Conservation (phyloP, 2,329 filamentous ascomycete genomes). For the Pseudopithomyces chartarum region DNA sequence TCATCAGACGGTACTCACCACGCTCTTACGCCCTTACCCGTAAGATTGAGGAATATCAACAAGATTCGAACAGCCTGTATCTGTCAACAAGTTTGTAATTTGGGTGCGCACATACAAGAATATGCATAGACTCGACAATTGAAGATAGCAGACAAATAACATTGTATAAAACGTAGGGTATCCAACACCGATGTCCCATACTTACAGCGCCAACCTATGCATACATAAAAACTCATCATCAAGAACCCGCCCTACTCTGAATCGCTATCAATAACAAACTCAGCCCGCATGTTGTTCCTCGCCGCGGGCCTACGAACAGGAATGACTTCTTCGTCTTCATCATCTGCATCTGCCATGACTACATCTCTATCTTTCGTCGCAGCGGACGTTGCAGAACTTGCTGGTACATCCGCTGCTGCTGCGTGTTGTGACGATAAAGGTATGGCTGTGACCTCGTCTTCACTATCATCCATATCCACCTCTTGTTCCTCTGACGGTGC, state of each 20-base stretch:
- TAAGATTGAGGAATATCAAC: too few species aligned
- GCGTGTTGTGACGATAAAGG: slow-evolving; percentile 46
- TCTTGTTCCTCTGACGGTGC: slow-evolving; percentile 28
- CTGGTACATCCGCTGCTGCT: slow-evolving; percentile 16
- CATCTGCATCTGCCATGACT: slow-evolving; percentile 32
- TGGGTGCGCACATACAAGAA: background rate
- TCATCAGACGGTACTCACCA: too few species aligned
- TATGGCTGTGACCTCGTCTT: slow-evolving; percentile 46
- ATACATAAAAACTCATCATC: slow-evolving; percentile 1
- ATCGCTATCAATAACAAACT: slow-evolving; percentile 53
- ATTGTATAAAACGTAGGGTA: slow-evolving; percentile 21
- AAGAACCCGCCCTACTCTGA: slow-evolving; percentile 34
- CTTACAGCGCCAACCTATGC: slow-evolving; percentile 24
- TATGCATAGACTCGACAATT: background rate
- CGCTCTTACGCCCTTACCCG: too few species aligned
- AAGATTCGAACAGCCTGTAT: too few species aligned
- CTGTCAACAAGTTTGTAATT: background rate
- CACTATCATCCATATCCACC: slow-evolving; percentile 28
- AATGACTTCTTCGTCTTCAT: slow-evolving; percentile 49
- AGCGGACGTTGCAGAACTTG: slow-evolving; percentile 3
- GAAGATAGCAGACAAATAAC: background rate
- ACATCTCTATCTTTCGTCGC: slow-evolving; percentile 22
- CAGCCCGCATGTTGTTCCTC: slow-evolving; percentile 46
- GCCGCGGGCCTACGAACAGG: slow-evolving; percentile 41
- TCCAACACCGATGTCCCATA: slow-evolving; percentile 22